phyloP scores from a whole-genome alignment of 306 rosid species.

The Hippophae rhamnoides region DNA sequence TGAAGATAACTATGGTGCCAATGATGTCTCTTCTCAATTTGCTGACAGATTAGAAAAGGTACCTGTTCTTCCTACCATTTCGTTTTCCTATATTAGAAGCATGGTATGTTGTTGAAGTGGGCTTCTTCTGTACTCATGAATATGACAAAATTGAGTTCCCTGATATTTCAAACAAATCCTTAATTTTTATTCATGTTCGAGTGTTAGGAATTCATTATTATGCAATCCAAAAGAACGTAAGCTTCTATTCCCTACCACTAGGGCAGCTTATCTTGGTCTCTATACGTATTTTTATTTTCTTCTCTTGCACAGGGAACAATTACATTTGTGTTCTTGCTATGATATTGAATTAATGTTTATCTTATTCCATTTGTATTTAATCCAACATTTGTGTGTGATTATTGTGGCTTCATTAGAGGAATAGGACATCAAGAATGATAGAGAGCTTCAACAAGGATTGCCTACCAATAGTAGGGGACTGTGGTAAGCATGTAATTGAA shows the following conservation, averaged over 20 bases:
- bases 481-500: conserved; percentile 51
- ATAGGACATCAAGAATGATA: conserved; percentile 27
- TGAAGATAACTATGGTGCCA: conserved; percentile 12
- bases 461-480: conserved; percentile 26
- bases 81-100: neutral
- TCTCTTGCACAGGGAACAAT: too few species aligned
- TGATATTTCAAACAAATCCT: too few species aligned
- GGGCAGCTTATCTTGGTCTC: too few species aligned
- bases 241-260: too few species aligned
- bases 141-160: too few species aligned
- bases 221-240: too few species aligned
- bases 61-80: conserved; percentile 5
- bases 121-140: neutral
- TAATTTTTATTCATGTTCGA: too few species aligned
- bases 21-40: conserved; percentile 20
- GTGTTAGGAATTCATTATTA: too few species aligned
- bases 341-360: neutral
- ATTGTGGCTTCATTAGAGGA: conserved; percentile 26
- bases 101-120: neutral
- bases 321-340: too few species aligned
- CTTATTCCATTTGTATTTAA: neutral
- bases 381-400: neutral
- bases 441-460: conserved; percentile 27
- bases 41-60: conserved; percentile 41
- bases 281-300: too few species aligned